Percentiles rank a stretch among this genome's conserved stretches.
Evolutionary conservation across 208 protist species (phyloP).

Genomic region (Leishmania aethiopica): DNA sequence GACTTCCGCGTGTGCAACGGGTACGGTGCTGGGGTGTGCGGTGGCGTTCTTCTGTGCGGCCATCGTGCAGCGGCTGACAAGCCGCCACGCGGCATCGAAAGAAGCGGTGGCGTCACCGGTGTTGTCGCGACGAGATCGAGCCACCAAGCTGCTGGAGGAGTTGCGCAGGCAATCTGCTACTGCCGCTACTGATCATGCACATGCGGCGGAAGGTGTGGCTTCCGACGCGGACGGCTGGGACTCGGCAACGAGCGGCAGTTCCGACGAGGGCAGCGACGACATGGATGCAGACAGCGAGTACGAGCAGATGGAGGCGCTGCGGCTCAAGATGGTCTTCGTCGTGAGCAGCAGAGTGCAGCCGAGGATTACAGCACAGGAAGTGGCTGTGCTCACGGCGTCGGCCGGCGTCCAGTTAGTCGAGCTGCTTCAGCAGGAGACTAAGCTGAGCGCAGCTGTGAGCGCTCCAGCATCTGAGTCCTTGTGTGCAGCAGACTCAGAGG

Average conservation of each 20-base stretch:
- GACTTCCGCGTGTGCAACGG: background rate
- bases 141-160: slow-evolving; percentile 21
- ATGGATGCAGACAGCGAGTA: slow-evolving; percentile 46
- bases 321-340: slow-evolving; percentile 79
- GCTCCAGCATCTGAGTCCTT: background rate
- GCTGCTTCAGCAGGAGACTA: background rate
- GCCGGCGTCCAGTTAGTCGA: slow-evolving; percentile 57
- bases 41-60: slow-evolving; percentile 3
- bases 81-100: background rate
- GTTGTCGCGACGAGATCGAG: slow-evolving; percentile 18
- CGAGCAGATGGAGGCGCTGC: slow-evolving; percentile 50
- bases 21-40: slow-evolving; percentile 8
- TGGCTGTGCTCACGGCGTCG: slow-evolving; percentile 40
- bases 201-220: background rate
- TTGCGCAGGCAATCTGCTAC: slow-evolving; percentile 4
- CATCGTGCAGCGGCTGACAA: background rate
- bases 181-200: background rate
- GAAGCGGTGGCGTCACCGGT: background rate
- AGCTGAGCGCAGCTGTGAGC: background rate
- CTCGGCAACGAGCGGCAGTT: background rate
- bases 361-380: slow-evolving; percentile 47
- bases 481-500: background rate
- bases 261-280: background rate
- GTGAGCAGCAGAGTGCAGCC: slow-evolving; percentile 45
- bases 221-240: slow-evolving; percentile 28